These are phyloP conservation scores for Micractinium conductrix DNA, from an alignment of 139 green algal genomes.

Conservation along the genomic window DNA sequence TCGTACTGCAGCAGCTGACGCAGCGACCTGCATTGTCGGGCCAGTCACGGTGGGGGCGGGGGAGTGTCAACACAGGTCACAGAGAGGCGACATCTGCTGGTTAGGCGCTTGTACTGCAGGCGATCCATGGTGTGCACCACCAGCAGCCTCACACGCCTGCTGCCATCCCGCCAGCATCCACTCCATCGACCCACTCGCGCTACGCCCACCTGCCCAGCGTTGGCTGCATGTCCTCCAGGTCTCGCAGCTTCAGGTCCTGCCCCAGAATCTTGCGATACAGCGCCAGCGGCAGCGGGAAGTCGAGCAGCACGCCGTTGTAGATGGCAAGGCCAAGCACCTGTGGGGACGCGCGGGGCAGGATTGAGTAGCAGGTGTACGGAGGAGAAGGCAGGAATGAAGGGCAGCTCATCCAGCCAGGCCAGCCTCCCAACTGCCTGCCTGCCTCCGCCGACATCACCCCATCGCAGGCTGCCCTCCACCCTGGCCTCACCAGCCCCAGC, in stretches of 20 bases:
- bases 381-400: neutral
- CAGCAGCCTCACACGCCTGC: neutral
- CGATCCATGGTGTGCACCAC: neutral
- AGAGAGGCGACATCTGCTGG: too few relatives aligned
- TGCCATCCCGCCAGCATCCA: too few relatives aligned
- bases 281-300: constrained; percentile 88
- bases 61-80: too few relatives aligned
- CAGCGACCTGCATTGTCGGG: constrained; percentile 63
- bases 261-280: constrained; percentile 92
- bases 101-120: too few relatives aligned
- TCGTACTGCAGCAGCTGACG: constrained; percentile 76
- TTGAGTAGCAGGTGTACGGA: constrained; percentile 63
- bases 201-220: constrained; percentile 63
- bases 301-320: constrained; percentile 95
- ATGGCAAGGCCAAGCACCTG: constrained; percentile 87
- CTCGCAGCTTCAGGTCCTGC: constrained; percentile 74
- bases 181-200: too few relatives aligned
- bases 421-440: too few relatives aligned
- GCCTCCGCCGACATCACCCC: too few relatives aligned
- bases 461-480: neutral
- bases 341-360: too few relatives aligned
- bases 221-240: constrained; percentile 92
- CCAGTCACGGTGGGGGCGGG: too few relatives aligned
- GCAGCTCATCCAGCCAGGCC: too few relatives aligned
- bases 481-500: constrained; percentile 68